Evolutionary conservation across 441 rosid genomes (phyloP), one percentile per base, ranked within the genome.

Genomic region (Erodium moschatum): DNA sequence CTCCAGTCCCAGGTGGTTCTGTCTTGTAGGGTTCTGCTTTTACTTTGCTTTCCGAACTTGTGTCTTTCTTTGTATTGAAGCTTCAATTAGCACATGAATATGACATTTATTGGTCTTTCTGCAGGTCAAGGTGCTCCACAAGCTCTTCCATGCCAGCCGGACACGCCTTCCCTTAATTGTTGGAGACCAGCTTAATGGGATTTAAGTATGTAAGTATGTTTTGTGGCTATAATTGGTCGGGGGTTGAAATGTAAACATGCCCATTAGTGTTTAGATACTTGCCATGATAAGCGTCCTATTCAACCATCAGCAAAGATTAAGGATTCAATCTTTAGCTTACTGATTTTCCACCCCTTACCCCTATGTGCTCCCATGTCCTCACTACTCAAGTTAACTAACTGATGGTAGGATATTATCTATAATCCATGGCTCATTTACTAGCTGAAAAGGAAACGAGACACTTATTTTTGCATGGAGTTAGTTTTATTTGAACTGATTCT

Each of bases 121-220:
- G 69, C 86, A 96, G 99, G 94, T 83, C 96, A 81, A 78, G 82
- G 79, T 79, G 87, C 85, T 83, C 76, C 97, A 62, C 95, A 80
- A 48, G 80, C 85, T 77, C 72, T 87, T 78, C 91, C 93, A 46
- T 80, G 89, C 77, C 84, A 90, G 75, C 94, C 98, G 64, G 97
- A 90, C 80, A 76, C 85, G 74, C 78, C 98, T 75, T 71, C 91
- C 1, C 73, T 81, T 62, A 92, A 88, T 81, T 78, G 95, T 81
- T 96, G 99, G 99, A 84, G 97, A 69, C 98, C 98, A 70, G 80
- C 87, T 72, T 91, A 86, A 80, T 78, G 52, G 66, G 38, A 61
- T 21, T 74, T 60, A 31, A 75, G 72, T 78, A 70, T 69, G 75
- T 61, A 70, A 16, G 90, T 82, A 73, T 74, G 78, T 79, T 71